Evolutionary conservation across 805 yeast genomes (phyloP), one percentile per base, ranked within the genome.

Genomic region (Hanseniaspora lachancei): DNA sequence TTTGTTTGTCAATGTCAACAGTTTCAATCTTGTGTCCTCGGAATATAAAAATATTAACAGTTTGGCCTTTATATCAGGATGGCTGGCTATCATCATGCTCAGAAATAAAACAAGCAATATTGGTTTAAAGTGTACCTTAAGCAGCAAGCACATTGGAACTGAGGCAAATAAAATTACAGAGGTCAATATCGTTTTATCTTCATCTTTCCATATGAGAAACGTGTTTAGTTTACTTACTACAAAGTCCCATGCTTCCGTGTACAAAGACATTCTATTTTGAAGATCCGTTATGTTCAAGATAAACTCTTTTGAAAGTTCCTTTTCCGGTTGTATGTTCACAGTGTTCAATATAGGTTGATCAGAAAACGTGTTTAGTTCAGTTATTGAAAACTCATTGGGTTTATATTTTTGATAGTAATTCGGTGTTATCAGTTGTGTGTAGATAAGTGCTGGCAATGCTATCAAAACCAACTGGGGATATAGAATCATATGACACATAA

Each of bases 281-380:
- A 87, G 71, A 70, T 88, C 96, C 1, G 95, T 86, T 62, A 86
- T 71, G 64, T 88, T 88, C 57, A 87, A 64, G 21, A 83, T 68
- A 64, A 87, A 88, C 64, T 88, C 95, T 55, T 85, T 73, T 35
- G 89, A 81, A 50, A 85, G 73, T 66, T 87, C 88, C 5, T 89
- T 84, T 8, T 82, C 85, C 0, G 95, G 93, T 58, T 77, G 78
- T 5, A 80, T 79, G 0, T 79, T 81, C 32, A 73, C 35, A 0
- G 79, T 72, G 2, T 80, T 76, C 0, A 72, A 66, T 2, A 77
- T 78, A 60, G 75, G 75, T 9, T 54, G 53, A 5, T 65, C 66
- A 4, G 59, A 58, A 50, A 55, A 70, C 58, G 65, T 57, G 55
- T 82, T 87, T 23, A 6, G n/a, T 18, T 51, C 36, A 13, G 29